Evolutionary conservation across 2,329 filamentous ascomycete genomes (phyloP).

Genomic region (Allantophomopsis lycopodina): DNA sequence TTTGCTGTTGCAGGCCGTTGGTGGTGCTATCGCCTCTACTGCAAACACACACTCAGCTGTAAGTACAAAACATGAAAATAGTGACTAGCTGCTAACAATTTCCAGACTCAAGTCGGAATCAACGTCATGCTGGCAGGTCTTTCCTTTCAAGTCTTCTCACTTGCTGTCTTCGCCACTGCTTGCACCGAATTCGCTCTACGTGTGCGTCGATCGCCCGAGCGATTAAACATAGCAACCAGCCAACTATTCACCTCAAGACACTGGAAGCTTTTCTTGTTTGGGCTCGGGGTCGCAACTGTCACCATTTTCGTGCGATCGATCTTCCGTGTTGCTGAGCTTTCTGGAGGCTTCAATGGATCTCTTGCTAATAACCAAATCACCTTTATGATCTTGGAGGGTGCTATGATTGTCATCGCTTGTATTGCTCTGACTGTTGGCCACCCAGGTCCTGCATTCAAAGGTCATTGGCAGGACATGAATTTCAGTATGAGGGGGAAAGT

Average conservation of each 20-base stretch:
- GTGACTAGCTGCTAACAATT: too few relatives aligned
- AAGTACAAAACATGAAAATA: too few relatives aligned
- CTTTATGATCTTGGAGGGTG: constrained; percentile 32
- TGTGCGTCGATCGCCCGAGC: constrained; percentile 2
- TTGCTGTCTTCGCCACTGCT: constrained; percentile 18
- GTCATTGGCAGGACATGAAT: constrained; percentile 5
- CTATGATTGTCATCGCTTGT: constrained; percentile 20
- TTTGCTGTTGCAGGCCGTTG: constrained; percentile 41
- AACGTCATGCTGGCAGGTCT: constrained; percentile 42
- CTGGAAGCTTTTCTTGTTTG: constrained; percentile 4
- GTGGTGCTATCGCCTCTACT: constrained; percentile 39
- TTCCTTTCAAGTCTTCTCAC: constrained; percentile 37
- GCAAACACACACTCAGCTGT: constrained; percentile 8
- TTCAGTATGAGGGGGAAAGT: too few relatives aligned
- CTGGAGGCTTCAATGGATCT: constrained; percentile 34
- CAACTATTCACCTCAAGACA: constrained; percentile 1
- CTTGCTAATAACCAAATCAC: constrained; percentile 29
- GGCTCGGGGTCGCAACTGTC: constrained; percentile 27
- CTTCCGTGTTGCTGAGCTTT: constrained; percentile 43
- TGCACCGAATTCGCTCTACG: constrained; percentile 5
- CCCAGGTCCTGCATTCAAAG: constrained; percentile 13
- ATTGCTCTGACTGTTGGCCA: constrained; percentile 18
- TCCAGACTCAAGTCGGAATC: constrained; percentile 1
- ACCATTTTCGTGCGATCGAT: constrained; percentile 42
- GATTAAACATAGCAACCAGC: constrained; percentile 5